phyloP scores from a whole-genome alignment of 495 filamentous ascomycete species.

The Tuber indicum region DNA sequence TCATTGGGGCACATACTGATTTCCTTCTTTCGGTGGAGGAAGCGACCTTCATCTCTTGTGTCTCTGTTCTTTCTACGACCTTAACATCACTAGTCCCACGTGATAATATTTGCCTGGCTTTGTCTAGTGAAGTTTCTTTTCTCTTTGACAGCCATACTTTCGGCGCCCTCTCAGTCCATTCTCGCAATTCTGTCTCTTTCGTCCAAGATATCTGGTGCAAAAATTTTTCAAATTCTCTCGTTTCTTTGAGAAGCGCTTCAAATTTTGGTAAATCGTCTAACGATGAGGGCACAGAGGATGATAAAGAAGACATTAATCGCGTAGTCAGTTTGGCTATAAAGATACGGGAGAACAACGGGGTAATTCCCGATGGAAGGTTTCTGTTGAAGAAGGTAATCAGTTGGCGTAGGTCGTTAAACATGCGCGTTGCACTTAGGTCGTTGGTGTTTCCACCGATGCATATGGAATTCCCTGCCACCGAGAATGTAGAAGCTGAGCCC shows the following conservation, averaged over 20 bases:
- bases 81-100: conserved; percentile 57
- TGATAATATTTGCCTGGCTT: conserved; percentile 61
- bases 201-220: conserved; percentile 60
- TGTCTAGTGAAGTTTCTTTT: conserved; percentile 66
- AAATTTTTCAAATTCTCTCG: conserved; percentile 56
- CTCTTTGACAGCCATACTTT: conserved; percentile 80
- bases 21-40: conserved; percentile 55
- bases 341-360: conserved; percentile 55
- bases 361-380: conserved; percentile 58
- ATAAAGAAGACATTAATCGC: conserved; percentile 68
- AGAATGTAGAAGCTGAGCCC: conserved; percentile 33
- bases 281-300: conserved; percentile 65
- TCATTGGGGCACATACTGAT: conserved; percentile 48
- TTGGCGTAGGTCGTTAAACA: conserved; percentile 55
- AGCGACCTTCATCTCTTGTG: conserved; percentile 57
- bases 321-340: conserved; percentile 62
- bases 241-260: conserved; percentile 55
- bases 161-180: conserved; percentile 75
- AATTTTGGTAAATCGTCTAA: conserved; percentile 64
- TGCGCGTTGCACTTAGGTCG: conserved; percentile 39
- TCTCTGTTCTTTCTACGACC: conserved; percentile 76
- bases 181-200: conserved; percentile 61
- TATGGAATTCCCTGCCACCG: conserved; percentile 45
- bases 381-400: conserved; percentile 61
- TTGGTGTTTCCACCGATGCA: conserved; percentile 45